Conservation (phyloP, 805 yeast species). For the Yamadazyma laniorum region DNA sequence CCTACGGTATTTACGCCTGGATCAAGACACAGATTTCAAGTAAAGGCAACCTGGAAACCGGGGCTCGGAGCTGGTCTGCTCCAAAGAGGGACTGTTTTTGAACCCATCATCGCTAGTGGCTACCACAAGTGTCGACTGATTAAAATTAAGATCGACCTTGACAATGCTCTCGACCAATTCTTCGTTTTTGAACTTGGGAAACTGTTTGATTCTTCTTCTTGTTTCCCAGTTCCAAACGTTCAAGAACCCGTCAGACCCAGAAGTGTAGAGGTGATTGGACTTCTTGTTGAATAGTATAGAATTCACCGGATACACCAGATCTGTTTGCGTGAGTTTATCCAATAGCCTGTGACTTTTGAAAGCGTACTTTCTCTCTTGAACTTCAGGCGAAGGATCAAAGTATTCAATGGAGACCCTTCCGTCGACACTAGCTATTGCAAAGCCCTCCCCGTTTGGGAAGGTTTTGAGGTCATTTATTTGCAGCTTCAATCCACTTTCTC, state of each 20-base stretch:
- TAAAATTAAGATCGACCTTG: conserved; percentile 19
- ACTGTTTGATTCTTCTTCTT: conserved; percentile 44
- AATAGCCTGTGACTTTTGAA: conserved; percentile 72
- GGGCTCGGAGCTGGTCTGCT: conserved; percentile 8
- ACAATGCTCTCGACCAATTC: conserved; percentile 22
- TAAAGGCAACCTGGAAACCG: conserved; percentile 22
- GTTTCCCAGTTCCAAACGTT: conserved; percentile 51
- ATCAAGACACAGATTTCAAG: conserved; percentile 6
- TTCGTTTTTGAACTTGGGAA: conserved; percentile 13
- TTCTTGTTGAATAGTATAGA: conserved; percentile 42
- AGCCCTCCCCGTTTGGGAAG: conserved; percentile 55
- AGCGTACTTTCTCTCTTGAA: conserved; percentile 57
- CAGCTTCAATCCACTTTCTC: conserved; percentile 65
- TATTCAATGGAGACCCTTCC: conserved; percentile 78
- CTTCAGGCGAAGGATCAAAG: conserved; percentile 48
- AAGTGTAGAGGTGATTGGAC: conserved; percentile 44
- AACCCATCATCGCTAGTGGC: conserved; percentile 45
- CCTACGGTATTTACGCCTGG: too few relatives aligned
- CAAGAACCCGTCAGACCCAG: conserved; percentile 51
- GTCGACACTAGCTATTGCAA: conserved; percentile 71
- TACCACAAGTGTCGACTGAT: conserved; percentile 27
- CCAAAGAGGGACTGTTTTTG: conserved; percentile 21
- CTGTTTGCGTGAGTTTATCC: conserved; percentile 39
- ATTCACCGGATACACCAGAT: conserved; percentile 54
- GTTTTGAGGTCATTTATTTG: conserved; percentile 59